A percentile compares a stretch with the other conserved stretches of the same genome.
phyloP scores from a whole-genome alignment of 495 filamentous ascomycete species.

The Entonaema liquescens region DNA sequence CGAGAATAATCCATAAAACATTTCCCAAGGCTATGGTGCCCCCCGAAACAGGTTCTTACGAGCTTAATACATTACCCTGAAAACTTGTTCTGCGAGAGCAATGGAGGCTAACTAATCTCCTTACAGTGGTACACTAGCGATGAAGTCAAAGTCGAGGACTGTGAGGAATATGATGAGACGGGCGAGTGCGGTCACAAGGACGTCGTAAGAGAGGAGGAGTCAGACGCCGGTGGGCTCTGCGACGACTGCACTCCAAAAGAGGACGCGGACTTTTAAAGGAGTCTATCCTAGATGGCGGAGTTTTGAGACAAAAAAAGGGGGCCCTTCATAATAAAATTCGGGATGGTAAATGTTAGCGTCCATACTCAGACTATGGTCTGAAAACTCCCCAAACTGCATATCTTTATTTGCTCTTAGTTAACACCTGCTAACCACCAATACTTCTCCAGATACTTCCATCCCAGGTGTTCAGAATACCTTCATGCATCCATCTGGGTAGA shows the following conservation, averaged over 20 bases:
- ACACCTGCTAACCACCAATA: not conserved
- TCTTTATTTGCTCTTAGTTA: not conserved
- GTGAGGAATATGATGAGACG: constrained; percentile 34
- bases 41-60: not conserved
- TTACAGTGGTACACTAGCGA: constrained; percentile 47
- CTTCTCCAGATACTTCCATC: not conserved
- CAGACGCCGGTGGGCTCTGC: constrained; percentile 44
- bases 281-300: not conserved
- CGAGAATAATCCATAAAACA: not conserved
- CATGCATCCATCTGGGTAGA: constrained; percentile 7
- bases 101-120: constrained; percentile 17
- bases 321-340: not conserved
- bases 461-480: not conserved
- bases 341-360: not conserved
- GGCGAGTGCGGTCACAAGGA: constrained; percentile 39
- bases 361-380: not conserved
- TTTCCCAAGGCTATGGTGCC: not conserved
- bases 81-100: not conserved
- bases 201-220: constrained; percentile 40
- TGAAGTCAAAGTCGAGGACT: constrained; percentile 44
- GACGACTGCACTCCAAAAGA: constrained; percentile 40
- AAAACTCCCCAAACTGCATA: not conserved
- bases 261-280: constrained; percentile 13
- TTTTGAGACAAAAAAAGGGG: not conserved
- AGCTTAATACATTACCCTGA: not conserved